Evolutionary conservation across 2,329 filamentous ascomycete genomes (phyloP).

Genomic region (Cytospora leucostoma): DNA sequence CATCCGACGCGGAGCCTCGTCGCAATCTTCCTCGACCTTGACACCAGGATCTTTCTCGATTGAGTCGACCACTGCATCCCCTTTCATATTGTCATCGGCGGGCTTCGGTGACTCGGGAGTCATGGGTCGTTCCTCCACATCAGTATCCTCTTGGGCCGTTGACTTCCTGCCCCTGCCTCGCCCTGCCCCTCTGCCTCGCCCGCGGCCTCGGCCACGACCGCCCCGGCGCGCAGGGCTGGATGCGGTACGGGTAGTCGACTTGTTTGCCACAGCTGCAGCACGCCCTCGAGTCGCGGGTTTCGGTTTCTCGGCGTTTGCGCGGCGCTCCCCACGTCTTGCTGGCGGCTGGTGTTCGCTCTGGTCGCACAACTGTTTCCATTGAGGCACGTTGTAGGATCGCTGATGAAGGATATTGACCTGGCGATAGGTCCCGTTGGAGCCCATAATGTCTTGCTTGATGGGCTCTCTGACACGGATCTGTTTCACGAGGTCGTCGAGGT

Average conservation of each 20-base stretch:
- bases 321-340: constrained; percentile 80
- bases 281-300: constrained; percentile 46
- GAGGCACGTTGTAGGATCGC: constrained; percentile 91
- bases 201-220: constrained; percentile 22
- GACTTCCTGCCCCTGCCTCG: constrained; percentile 42
- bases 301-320: constrained; percentile 60
- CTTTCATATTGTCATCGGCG: constrained; percentile 35
- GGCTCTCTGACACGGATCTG: constrained; percentile 92
- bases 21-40: constrained; percentile 47
- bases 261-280: constrained; percentile 34
- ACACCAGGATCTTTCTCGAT: constrained; percentile 50
- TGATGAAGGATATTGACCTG: constrained; percentile 97
- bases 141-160: constrained; percentile 42
- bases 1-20: constrained; percentile 51
- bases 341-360: constrained; percentile 96
- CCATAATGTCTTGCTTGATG: constrained; percentile 98
- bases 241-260: constrained; percentile 14
- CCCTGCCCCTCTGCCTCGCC: constrained; percentile 41
- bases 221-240: constrained; percentile 15
- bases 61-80: constrained; percentile 45
- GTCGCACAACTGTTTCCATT: constrained; percentile 92
- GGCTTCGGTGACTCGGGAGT: constrained; percentile 58
- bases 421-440: constrained; percentile 90
- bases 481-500: constrained; percentile 83
- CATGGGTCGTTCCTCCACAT: constrained; percentile 55